phyloP scores from a whole-genome alignment of 2,329 filamentous ascomycete species.

The Exserohilum rostratum region DNA sequence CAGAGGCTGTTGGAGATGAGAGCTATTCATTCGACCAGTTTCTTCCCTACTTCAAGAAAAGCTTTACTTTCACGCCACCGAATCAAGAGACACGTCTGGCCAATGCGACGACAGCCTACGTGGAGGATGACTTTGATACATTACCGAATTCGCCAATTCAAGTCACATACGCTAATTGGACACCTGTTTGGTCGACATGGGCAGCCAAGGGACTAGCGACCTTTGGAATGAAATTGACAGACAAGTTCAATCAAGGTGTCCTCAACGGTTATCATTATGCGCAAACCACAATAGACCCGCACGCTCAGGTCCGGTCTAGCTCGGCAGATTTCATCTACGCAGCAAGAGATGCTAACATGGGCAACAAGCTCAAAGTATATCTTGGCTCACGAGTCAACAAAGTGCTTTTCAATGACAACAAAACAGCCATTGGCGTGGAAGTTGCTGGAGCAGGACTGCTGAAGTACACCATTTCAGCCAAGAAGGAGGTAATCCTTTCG shows the following conservation, averaged over 20 bases:
- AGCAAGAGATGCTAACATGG: background rate
- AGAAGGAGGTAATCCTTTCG: constrained; percentile 53
- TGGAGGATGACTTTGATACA: background rate
- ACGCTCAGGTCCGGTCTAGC: background rate
- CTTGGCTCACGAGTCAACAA: constrained; percentile 40
- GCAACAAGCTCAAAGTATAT: constrained; percentile 34
- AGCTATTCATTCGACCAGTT: background rate
- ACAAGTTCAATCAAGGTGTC: background rate
- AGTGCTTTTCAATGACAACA: constrained; percentile 42
- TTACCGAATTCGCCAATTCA: background rate
- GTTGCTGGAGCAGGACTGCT: constrained; percentile 8
- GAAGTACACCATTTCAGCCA: constrained; percentile 31
- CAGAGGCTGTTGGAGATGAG: background rate
- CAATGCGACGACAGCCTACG: background rate
- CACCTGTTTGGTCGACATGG: constrained; percentile 1
- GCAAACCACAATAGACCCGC: background rate
- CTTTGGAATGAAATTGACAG: background rate
- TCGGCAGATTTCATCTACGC: background rate
- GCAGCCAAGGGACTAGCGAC: background rate
- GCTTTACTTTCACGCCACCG: background rate
- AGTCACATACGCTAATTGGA: background rate
- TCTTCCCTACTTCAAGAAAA: background rate
- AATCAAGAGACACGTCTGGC: background rate
- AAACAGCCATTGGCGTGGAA: constrained; percentile 30
- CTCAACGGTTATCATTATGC: background rate